Evolutionary conservation across 2,329 filamentous ascomycete species (phyloP), one percentile per base, ranked within the genome.

Genomic region (Sclerotinia glacialis): DNA sequence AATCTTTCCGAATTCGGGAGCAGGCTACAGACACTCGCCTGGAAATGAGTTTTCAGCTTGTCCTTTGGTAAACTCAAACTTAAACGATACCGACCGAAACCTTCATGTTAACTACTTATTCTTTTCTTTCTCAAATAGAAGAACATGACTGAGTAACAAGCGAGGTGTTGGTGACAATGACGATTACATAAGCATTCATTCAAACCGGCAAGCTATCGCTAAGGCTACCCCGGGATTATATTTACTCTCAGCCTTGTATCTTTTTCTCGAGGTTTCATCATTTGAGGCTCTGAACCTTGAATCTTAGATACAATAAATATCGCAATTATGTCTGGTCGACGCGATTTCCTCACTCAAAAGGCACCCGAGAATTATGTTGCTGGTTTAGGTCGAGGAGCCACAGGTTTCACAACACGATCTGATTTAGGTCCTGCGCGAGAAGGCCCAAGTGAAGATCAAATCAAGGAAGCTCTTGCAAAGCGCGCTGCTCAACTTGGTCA

Each of bases 391-490:
- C 91, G 96, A 84, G 95, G 95, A 80, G 96, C 96, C 28, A 99
- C 95, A 9, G 95, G 96, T 68, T 99, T 99, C 81, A 98, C 95
- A 21, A 99, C 95, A 50, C 88, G 96, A 75, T 98, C 94, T 67
- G 95, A 99, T 84, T 83, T 99, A 67, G 95, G 96, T 67, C 95
- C 96, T 61, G 94, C 94, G 67, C 87, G 94, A 74, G 94, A 97
- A 81, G 95, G 95, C 21, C 95, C 95, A 59, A 97, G 91, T 69
- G 94, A 97, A 74, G 95, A 99, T 77, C 94, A 98, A 80, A 97
- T 99, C 80, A 97, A 98, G 78, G 95, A 97, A 78, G 93, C 92
- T 69, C 89, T 99, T 73, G 93, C 93, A 59, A 97, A 97, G 79
- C 89, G 96, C 74, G 94, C 95, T 9, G 91, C 92, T 67, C 87